These are phyloP conservation scores for Sphagnum fallax DNA, from an alignment of 228 moss, liverwort and hornwort genomes.

Conservation along the genomic window DNA sequence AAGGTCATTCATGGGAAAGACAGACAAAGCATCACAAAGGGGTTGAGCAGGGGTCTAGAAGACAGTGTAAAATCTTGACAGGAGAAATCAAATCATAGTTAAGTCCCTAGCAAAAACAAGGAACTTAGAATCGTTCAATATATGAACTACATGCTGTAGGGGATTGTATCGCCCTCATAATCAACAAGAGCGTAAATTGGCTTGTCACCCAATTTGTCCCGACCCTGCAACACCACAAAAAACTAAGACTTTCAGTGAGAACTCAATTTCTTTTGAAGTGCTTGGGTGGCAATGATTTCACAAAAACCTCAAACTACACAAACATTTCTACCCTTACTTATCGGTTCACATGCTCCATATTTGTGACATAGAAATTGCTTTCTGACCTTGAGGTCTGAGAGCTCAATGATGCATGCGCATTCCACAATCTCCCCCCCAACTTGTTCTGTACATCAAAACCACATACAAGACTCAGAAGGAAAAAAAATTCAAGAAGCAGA, in stretches of 20 bases:
- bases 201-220: constrained; percentile 59
- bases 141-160: neutral
- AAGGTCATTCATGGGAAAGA: too few relatives aligned
- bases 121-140: neutral
- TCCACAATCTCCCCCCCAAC: constrained; percentile 76
- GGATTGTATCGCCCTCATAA: constrained; percentile 63
- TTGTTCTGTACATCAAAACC: constrained; percentile 26
- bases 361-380: neutral
- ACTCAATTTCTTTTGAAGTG: neutral
- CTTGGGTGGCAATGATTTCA: neutral
- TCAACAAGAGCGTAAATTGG: constrained; percentile 81
- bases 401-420: constrained; percentile 84
- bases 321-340: neutral
- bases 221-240: constrained; percentile 43
- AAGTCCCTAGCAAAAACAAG: neutral
- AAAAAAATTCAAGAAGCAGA: neutral
- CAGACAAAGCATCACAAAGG: too few relatives aligned
- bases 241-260: neutral
- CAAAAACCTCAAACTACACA: neutral
- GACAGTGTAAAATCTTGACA: too few relatives aligned
- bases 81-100: too few relatives aligned
- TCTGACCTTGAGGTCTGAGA: constrained; percentile 67
- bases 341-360: neutral
- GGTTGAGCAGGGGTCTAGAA: too few relatives aligned
- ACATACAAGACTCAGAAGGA: neutral